A percentile compares a stretch with the other conserved stretches of the same genome.
Conservation (phyloP, 2,329 filamentous ascomycete species). For the Stylonectria norvegica region DNA sequence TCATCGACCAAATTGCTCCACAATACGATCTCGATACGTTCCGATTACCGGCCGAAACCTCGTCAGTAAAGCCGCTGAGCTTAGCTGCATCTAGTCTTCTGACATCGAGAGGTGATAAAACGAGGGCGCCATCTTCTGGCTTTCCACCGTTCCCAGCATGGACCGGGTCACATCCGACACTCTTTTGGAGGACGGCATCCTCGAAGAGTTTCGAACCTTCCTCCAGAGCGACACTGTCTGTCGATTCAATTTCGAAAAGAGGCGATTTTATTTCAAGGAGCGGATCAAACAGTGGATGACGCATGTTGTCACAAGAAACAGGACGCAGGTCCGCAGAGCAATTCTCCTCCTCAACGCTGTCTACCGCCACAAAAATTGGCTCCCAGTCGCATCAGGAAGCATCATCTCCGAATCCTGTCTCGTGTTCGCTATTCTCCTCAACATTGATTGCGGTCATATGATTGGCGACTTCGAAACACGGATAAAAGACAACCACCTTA, state of each 20-base stretch:
- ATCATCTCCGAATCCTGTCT: neutral
- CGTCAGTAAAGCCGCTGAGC: too few species aligned
- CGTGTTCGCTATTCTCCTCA: constrained; percentile 1
- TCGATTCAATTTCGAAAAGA: neutral
- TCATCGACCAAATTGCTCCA: too few species aligned
- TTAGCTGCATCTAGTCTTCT: too few species aligned
- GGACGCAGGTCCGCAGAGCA: neutral
- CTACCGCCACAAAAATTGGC: neutral
- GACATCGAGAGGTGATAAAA: too few species aligned
- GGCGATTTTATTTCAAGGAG: neutral
- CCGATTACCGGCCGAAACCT: too few species aligned
- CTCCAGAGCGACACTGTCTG: neutral
- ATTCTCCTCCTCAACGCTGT: neutral
- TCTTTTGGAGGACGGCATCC: too few species aligned
- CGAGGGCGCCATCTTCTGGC: too few species aligned
- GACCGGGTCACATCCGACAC: too few species aligned
- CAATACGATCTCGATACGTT: too few species aligned
- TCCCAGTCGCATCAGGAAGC: neutral
- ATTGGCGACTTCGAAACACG: neutral
- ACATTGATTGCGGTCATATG: constrained; percentile 7
- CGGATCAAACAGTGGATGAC: neutral
- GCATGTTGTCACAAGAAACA: neutral
- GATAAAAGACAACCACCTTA: neutral
- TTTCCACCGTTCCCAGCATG: too few species aligned
- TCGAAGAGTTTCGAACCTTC: neutral